Percentiles rank a stretch among this genome's conserved stretches.
Evolutionary conservation across 192 early-diverging fungal species (phyloP).

Genomic region (Rhizophagus sp.): DNA sequence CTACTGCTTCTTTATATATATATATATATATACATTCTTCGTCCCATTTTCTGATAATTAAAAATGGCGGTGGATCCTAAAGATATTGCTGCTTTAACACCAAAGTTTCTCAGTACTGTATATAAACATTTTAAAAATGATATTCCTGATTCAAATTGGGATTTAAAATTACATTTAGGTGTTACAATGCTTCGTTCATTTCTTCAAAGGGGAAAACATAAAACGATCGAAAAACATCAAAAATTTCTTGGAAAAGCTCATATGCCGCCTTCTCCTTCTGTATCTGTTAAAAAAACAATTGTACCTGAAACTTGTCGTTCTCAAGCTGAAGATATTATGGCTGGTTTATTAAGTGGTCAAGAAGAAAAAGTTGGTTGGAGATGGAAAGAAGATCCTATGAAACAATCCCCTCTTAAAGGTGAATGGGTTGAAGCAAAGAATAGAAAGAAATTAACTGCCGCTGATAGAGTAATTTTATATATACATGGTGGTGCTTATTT

Average conservation of each 20-base stretch:
- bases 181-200: not conserved
- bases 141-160: conserved; percentile 14
- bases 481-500: conserved; percentile 80
- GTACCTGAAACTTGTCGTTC: conserved; percentile 20
- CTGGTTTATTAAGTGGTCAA: conserved; percentile 27
- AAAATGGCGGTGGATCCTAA: conserved; percentile 9
- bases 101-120: conserved; percentile 1
- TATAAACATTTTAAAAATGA: conserved; percentile 26
- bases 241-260: conserved; percentile 4
- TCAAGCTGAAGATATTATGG: conserved; percentile 28
- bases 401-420: conserved; percentile 40
- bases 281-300: not conserved
- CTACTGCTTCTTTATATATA: too few species aligned
- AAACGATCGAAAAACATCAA: conserved; percentile 26
- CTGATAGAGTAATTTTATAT: conserved; percentile 67
- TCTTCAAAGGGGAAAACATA: conserved; percentile 9
- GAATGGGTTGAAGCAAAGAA: conserved; percentile 48
- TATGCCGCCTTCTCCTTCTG: not conserved
- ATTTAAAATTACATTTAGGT: conserved; percentile 17
- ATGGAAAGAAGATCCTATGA: conserved; percentile 45
- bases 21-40: not conserved
- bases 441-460: conserved; percentile 34
- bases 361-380: conserved; percentile 48
- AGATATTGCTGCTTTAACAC: conserved; percentile 10
- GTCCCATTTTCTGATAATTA: not conserved